Conservation (phyloP, 805 yeast genomes). For the Hanseniaspora opuntiae region DNA sequence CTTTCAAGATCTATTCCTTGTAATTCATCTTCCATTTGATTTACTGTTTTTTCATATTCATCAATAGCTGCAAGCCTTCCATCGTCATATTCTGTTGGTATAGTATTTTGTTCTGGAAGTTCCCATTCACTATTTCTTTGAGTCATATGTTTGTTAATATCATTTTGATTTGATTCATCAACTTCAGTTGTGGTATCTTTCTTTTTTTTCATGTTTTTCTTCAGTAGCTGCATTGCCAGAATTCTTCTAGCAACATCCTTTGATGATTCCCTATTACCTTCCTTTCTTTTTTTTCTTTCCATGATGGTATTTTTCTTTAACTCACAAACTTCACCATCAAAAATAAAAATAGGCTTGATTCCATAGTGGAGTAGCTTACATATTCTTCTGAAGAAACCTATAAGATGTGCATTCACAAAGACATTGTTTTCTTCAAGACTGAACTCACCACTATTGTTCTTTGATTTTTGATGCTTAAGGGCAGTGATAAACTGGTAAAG, state of each 20-base stretch:
- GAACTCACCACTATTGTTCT: conserved; percentile 4
- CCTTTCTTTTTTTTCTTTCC: conserved; percentile 57
- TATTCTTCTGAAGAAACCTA: conserved; percentile 90
- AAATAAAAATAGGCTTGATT: conserved; percentile 75
- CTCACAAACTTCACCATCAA: conserved; percentile 89
- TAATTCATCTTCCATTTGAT: conserved; percentile 44
- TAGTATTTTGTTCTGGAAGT: conserved; percentile 54
- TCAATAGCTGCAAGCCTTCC: conserved; percentile 60
- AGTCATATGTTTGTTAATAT: conserved; percentile 28
- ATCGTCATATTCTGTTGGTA: conserved; percentile 44
- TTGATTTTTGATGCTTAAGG: conserved; percentile 46
- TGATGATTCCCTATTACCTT: conserved; percentile 59
- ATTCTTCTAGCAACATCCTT: conserved; percentile 65
- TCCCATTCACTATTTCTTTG: conserved; percentile 68
- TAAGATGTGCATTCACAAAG: conserved; percentile 66
- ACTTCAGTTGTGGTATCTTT: not conserved
- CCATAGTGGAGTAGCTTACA: conserved; percentile 84
- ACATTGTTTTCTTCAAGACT: conserved; percentile 52
- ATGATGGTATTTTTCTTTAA: conserved; percentile 68
- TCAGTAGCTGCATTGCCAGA: conserved; percentile 59
- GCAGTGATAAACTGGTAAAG: conserved; percentile 92
- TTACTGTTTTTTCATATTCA: conserved; percentile 51
- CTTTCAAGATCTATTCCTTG: conserved; percentile 57
- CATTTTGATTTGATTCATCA: conserved; percentile 17
- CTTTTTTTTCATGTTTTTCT: conserved; percentile 34